Evolutionary conservation across 192 early-diverging fungal species (phyloP), one percentile per base, ranked within the genome.

Genomic region (Geranomyces michiganensis): DNA sequence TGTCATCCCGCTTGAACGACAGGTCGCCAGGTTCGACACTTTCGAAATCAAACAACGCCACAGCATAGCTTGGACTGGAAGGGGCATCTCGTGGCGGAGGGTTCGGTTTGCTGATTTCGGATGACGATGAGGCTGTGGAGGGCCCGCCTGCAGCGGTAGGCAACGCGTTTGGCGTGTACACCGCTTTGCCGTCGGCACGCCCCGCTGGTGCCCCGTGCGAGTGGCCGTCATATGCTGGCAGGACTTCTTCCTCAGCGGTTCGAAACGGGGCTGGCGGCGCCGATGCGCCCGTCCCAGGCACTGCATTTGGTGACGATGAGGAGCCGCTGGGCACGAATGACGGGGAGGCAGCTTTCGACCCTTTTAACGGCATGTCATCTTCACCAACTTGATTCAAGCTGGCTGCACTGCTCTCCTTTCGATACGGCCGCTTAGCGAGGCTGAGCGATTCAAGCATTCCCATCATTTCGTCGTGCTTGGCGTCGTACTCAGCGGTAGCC

Each of bases 11-110:
- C 68, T 82, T 87, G 76, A 98, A 98, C 15, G 82, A 64, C 66
- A 98, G 77, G 72, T 98, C 96, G 22, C 90, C 93, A 5, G 83
- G 75, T 72, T 93, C 84, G 67, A 93, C 87, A 0, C 90, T 94
- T 10, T 76, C 76, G 79, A 92, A 98, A 79, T 96, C 92, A 69
- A 92, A 98, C 69, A 92, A 56, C 0, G 96, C 96, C 7, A 87
- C 77, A 27, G 89, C 94, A 67, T 32, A 60, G 19, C 29, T 60
- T 17, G 58, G 21, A 27, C 9, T 7, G 10, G 36, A 3, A 41
- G 36, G 36, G 36, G 36, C 36, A 41, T 41, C 36, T 10, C 36
- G 36, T 41, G 36, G 36, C 10, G 36, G 36, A 41, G 36, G 36
- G 36, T 41, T 41, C 58, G 58, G 58, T 8, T 4, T 32, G 8